phyloP scores from a whole-genome alignment of 768 basidiomycete species.

The Chalciporus pseudorubinellus region DNA sequence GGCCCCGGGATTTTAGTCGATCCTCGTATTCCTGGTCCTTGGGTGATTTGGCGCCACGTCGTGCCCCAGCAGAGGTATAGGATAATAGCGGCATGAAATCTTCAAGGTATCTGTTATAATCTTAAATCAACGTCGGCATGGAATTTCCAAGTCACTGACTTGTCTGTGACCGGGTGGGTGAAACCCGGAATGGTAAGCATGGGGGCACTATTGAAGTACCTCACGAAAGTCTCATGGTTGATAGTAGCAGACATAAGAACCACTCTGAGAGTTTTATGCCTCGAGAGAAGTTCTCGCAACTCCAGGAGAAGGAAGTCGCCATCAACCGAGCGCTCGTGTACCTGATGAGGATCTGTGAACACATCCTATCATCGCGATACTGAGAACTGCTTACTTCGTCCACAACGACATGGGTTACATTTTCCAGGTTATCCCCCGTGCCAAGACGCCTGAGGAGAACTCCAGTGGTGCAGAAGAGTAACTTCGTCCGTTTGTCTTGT shows the following conservation, averaged over 20 bases:
- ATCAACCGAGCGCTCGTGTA: constrained; percentile 90
- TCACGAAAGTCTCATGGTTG: constrained; percentile 80
- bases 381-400: constrained; percentile 66
- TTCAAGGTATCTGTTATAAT: constrained; percentile 69
- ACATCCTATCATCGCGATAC: neutral
- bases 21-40: constrained; percentile 43
- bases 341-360: constrained; percentile 40
- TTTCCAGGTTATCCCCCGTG: constrained; percentile 65
- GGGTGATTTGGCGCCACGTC: constrained; percentile 27
- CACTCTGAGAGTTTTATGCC: constrained; percentile 68
- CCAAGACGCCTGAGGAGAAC: constrained; percentile 80
- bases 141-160: constrained; percentile 39
- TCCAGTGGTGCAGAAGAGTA: constrained; percentile 92
- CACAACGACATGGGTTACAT: constrained; percentile 82
- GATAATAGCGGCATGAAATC: constrained; percentile 60
- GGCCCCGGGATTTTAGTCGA: constrained; percentile 48
- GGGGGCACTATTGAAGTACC: constrained; percentile 82
- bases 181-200: constrained; percentile 82
- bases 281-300: constrained; percentile 68
- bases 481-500: constrained; percentile 60
- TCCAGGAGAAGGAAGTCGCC: constrained; percentile 87
- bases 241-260: constrained; percentile 95
- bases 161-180: constrained; percentile 73
- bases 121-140: neutral
- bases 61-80: constrained; percentile 50